phyloP scores from a whole-genome alignment of 176 grass and related monocot species.

The Zoysia pacifica region DNA sequence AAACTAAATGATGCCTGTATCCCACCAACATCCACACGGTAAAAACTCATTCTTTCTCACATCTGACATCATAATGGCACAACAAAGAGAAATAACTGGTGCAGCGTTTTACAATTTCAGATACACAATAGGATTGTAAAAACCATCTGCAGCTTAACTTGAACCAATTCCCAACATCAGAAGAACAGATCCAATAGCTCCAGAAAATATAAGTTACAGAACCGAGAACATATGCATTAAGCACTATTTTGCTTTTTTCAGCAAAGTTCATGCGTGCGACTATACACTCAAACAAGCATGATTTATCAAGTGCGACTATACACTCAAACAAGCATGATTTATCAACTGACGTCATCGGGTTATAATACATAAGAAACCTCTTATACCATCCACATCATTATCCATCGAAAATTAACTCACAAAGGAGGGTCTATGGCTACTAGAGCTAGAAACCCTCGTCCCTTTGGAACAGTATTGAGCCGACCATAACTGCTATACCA shows the following conservation, averaged over 20 bases:
- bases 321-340: no score
- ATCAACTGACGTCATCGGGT: constrained; percentile 12
- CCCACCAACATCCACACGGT: not conserved
- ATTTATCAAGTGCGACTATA: no score
- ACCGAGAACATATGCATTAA: constrained; percentile 28
- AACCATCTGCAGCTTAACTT: not conserved
- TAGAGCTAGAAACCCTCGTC: constrained; percentile 50
- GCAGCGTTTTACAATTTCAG: not conserved
- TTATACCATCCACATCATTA: not conserved
- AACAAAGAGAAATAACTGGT: not conserved
- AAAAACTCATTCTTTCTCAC: no score
- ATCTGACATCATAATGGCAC: not conserved
- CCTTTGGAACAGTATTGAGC: constrained; percentile 77
- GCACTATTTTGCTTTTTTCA: constrained; percentile 6
- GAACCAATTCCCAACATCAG: not conserved
- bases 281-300: constrained; percentile 20
- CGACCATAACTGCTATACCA: constrained; percentile 72
- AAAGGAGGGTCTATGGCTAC: not conserved
- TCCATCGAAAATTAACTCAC: constrained; percentile 12
- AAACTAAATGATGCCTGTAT: not conserved
- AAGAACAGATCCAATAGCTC: not conserved
- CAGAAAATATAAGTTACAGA: not conserved
- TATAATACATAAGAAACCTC: constrained; percentile 40
- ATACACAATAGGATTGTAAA: not conserved
- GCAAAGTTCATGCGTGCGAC: constrained; percentile 2